Percentiles rank a stretch among this genome's conserved stretches.
Evolutionary conservation across 2,329 filamentous ascomycete species (phyloP).

Genomic region (Lasiodiplodia citricola): DNA sequence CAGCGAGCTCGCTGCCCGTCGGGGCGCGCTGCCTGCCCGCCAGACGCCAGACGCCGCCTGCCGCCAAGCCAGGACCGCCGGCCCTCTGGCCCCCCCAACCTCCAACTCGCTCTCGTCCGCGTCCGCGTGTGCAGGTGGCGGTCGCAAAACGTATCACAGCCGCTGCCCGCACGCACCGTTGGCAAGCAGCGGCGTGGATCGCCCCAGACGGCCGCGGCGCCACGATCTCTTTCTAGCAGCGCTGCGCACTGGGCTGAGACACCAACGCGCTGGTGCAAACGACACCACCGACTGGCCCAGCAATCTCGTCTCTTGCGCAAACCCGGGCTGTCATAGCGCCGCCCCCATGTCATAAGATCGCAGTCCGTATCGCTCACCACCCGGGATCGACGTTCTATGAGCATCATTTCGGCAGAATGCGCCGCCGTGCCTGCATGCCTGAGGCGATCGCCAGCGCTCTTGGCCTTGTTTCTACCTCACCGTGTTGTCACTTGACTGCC

Average conservation of each 20-base stretch:
- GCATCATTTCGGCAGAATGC: slow-evolving; percentile 26
- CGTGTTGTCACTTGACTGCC: slow-evolving; percentile 44
- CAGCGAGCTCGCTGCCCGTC: slow-evolving; percentile 6
- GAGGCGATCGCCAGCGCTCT: slow-evolving; percentile 35
- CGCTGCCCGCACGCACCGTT: slow-evolving; percentile 6
- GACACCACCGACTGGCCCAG: slow-evolving; percentile 21
- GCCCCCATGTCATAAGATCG: slow-evolving; percentile 25
- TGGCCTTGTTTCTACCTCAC: slow-evolving; percentile 33
- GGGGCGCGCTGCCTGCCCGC: slow-evolving; percentile 2
- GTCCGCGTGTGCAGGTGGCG: slow-evolving; percentile 24
- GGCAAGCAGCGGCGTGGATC: slow-evolving; percentile 8
- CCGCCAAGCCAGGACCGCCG: slow-evolving; percentile 21
- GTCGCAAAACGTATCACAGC: slow-evolving; percentile 24
- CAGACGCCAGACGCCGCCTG: background rate
- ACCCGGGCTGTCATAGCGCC: slow-evolving; percentile 14
- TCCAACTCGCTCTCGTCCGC: slow-evolving; percentile 10
- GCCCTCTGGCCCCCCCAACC: slow-evolving; percentile 10
- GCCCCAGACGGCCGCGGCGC: slow-evolving; percentile 18
- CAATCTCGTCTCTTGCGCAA: slow-evolving; percentile 24
- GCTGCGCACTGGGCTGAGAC: slow-evolving; percentile 18
- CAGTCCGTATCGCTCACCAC: slow-evolving; percentile 23
- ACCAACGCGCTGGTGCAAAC: slow-evolving; percentile 18
- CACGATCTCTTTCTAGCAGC: slow-evolving; percentile 22
- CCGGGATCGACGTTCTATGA: slow-evolving; percentile 24
- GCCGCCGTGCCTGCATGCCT: slow-evolving; percentile 29